Base-by-base conservation (phyloP, 768 basidiomycete genomes). In the Panus rudis region DNA sequence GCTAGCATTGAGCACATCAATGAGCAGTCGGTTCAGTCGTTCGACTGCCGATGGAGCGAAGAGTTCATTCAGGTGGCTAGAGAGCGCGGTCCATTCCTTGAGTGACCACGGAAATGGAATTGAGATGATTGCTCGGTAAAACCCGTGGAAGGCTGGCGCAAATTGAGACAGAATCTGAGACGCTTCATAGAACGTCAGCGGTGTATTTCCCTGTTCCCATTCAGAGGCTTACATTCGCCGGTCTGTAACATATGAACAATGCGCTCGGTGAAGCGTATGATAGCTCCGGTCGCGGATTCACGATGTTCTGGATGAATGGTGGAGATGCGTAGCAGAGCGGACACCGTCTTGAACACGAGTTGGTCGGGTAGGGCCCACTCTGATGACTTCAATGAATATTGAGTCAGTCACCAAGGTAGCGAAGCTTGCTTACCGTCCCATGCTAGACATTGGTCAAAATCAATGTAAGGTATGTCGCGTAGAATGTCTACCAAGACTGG, bases 291-390 rank as follows among this genome's bases (percentile, higher is more conserved):
- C 6, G 79, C 74, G 16, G 59, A 63, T 12, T 68, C 65, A 13
- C 73, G 66, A 50, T 78, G 71, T 39, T 72, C 62, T 0, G 66
- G 59, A 61, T 81, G 69, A 14, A 66, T 58, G 33, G 70, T 73
- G 17, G 84, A 78, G 17, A 90, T 65, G 40, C 77, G 70, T 34
- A 93, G 68, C 6, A 91, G 65, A 10, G 89, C 84, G 4, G 83
- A 84, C 19, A 89, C 73, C 3, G 81, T 88, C 1, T 84, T 80
- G 55, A 72, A 86, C 1, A 87, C 81, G 30, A 93, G 73, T 55
- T 91, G 85, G 61, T 93, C 87, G 27, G 91, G 82, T 24, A 89
- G 70, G 3, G 89, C 75, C 89, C 89, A 92, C 51, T 88, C 90
- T 92, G 46, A 21, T 5, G 13, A 32, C 13, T 53, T 39, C 37